Evolutionary conservation across 495 filamentous ascomycete genomes (phyloP), one percentile per base, ranked within the genome.

Genomic region (Aspergillus indologenus): DNA sequence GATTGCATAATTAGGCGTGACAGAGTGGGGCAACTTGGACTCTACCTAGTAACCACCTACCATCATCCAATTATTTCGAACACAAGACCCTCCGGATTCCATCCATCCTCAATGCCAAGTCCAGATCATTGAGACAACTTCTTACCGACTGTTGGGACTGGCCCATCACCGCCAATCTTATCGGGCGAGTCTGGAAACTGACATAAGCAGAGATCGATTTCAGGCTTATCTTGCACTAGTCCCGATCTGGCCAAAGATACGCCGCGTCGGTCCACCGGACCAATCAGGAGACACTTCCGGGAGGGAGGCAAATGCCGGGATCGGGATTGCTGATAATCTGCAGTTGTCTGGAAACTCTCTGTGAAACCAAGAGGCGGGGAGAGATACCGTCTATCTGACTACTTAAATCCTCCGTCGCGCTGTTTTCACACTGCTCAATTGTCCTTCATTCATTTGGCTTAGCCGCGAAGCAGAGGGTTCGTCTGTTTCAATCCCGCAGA

Each of bases 391-490:
- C 26, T 29, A 3, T 29, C 3, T 47, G 12, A 47, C 45, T 48
- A 19, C 9, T 23, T 21, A 6, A n/a, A 14, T 45, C 17, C 44
- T n/a, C 15, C 17, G 1, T 45, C 17, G 15, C 44, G 1, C 48
- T 26, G 34, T 17, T 31, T 57, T 50, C 56, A 46, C 52, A 2
- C 40, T 42, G 14, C 19, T 61, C 44, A 5, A n/a, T 45, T 20
- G 44, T 7, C 20, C 44, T n/a, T n/a, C 5, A 18, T 20, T 17
- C 44, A 29, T 9, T 29, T 6, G 5, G 44, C n/a, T 45, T 1
- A 6, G n/a, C n/a, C n/a, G n/a, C n/a, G n/a, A n/a, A n/a, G n/a
- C n/a, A n/a, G n/a, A n/a, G n/a, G n/a, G n/a, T n/a, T n/a, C n/a
- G n/a, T n/a, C n/a, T n/a, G n/a, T n/a, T n/a, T n/a, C n/a, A 45